Percentiles rank a stretch among this genome's conserved stretches.
These are phyloP conservation scores for Clitoria ternatea DNA, from an alignment of 306 rosid species.

Conservation along the genomic window DNA sequence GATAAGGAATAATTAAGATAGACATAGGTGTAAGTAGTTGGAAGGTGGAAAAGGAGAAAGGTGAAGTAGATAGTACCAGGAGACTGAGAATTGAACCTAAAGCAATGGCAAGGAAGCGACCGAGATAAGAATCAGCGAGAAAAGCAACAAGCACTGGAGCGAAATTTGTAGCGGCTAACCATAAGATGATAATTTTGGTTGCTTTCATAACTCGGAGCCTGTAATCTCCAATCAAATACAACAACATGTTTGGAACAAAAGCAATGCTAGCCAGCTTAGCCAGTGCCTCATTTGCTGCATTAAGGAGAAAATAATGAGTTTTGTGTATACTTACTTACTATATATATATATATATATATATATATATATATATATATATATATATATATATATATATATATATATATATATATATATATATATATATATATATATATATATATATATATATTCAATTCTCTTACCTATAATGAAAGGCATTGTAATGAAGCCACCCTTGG, in stretches of 20 bases:
- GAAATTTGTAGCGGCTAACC: slow-evolving; percentile 58
- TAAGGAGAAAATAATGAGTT: too few relatives aligned
- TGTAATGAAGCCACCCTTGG: slow-evolving; percentile 57
- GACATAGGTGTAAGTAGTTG: too few relatives aligned
- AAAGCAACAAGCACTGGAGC: slow-evolving; percentile 57
- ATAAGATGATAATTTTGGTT: slow-evolving; percentile 36
- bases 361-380: too few relatives aligned
- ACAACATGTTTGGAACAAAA: slow-evolving; percentile 55
- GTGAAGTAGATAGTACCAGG: slow-evolving; percentile 22
- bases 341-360: too few relatives aligned
- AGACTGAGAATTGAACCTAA: slow-evolving; percentile 51
- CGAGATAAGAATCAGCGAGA: slow-evolving; percentile 66
- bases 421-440: too few relatives aligned
- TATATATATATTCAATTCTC: too few relatives aligned
- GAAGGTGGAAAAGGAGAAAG: not conserved
- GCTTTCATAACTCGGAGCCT: slow-evolving; percentile 37
- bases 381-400: too few relatives aligned
- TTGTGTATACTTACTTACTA: too few relatives aligned
- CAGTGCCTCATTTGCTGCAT: slow-evolving; percentile 56
- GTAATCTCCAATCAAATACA: slow-evolving; percentile 49
- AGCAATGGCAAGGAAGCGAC: slow-evolving; percentile 58
- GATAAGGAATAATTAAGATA: not conserved
- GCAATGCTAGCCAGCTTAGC: slow-evolving; percentile 61
- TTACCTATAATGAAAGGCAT: slow-evolving; percentile 75
- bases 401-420: too few relatives aligned